Evolutionary conservation across 1,284 basidiomycete species (phyloP).

Genomic region (Inonotus obliquus): DNA sequence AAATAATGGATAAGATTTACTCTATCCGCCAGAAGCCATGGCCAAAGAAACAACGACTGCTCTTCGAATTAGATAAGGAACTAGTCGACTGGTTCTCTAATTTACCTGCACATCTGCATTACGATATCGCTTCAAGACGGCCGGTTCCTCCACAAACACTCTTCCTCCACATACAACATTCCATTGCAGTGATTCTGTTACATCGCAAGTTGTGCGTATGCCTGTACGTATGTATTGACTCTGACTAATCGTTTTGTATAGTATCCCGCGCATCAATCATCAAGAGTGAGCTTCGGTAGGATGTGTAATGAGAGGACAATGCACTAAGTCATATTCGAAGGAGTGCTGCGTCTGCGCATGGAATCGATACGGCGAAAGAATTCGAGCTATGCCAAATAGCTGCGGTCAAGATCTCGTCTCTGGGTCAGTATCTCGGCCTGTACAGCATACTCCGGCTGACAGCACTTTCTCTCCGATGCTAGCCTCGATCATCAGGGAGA

Average conservation of each 20-base stretch:
- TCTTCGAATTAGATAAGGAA: constrained; percentile 57
- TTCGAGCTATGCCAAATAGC: constrained; percentile 77
- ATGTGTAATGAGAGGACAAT: neutral
- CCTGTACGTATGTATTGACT: neutral
- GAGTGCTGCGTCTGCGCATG: constrained; percentile 19
- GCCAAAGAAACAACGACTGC: constrained; percentile 40
- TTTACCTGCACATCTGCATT: constrained; percentile 62
- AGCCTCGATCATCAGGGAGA: neutral
- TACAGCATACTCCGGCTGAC: neutral
- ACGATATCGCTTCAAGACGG: constrained; percentile 43
- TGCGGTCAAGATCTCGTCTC: constrained; percentile 67
- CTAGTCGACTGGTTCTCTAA: constrained; percentile 75
- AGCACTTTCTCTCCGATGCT: neutral
- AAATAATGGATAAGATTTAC: constrained; percentile 70
- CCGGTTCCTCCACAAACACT: constrained; percentile 63
- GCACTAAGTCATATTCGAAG: neutral
- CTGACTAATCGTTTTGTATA: neutral
- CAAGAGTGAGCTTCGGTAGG: constrained; percentile 3
- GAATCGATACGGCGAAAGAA: constrained; percentile 39
- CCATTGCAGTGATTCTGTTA: constrained; percentile 70
- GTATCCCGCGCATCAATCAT: constrained; percentile 11
- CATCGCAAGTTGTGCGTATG: constrained; percentile 75
- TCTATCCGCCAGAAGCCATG: constrained; percentile 54
- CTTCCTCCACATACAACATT: constrained; percentile 74
- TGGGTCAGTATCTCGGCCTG: constrained; percentile 42